Conservation (phyloP, 2,329 filamentous ascomycete genomes). For the Biscogniauxia mediterranea region DNA sequence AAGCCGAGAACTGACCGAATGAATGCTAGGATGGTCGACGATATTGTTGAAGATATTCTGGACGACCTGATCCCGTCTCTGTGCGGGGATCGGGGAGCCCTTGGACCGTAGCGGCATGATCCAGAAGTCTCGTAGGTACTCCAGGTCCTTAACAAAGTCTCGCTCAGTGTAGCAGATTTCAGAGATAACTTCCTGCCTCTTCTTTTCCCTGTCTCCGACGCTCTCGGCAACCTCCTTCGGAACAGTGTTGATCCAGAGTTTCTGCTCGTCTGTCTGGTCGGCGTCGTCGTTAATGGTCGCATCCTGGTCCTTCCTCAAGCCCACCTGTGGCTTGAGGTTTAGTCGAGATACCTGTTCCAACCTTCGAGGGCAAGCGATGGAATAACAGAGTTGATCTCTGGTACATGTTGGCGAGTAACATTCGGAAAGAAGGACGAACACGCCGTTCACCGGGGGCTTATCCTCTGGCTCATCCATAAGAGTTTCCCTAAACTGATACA, state of each 20-base stretch:
- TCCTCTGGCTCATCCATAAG: slow-evolving; percentile 81
- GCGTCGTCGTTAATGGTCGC: slow-evolving; percentile 66
- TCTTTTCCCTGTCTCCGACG: slow-evolving; percentile 89
- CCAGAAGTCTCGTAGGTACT: slow-evolving; percentile 98
- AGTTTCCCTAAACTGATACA: slow-evolving; percentile 95
- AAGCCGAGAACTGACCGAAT: slow-evolving; percentile 85
- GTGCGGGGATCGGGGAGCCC: slow-evolving; percentile 82
- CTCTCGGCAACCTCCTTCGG: slow-evolving; percentile 91
- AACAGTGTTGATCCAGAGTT: slow-evolving; percentile 98
- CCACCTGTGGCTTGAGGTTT: slow-evolving; percentile 89
- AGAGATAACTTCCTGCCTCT: slow-evolving; percentile 95
- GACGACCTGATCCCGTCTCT: slow-evolving; percentile 85
- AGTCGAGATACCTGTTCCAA: slow-evolving; percentile 92
- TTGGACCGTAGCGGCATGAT: slow-evolving; percentile 84
- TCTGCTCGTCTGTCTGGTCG: slow-evolving; percentile 90
- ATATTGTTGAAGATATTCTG: slow-evolving; percentile 95
- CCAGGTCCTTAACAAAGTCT: slow-evolving; percentile 97
- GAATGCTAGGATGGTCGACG: slow-evolving; percentile 76
- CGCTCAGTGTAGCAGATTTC: slow-evolving; percentile 98
- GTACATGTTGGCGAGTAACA: slow-evolving; percentile 98
- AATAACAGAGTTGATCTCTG: slow-evolving; percentile 92
- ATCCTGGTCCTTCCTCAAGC: slow-evolving; percentile 66
- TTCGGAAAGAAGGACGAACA: slow-evolving; percentile 93
- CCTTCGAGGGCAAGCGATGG: slow-evolving; percentile 90
- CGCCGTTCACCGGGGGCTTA: slow-evolving; percentile 77